Conservation (phyloP, 2,329 filamentous ascomycete genomes). For the Aureobasidium mangrovei region DNA sequence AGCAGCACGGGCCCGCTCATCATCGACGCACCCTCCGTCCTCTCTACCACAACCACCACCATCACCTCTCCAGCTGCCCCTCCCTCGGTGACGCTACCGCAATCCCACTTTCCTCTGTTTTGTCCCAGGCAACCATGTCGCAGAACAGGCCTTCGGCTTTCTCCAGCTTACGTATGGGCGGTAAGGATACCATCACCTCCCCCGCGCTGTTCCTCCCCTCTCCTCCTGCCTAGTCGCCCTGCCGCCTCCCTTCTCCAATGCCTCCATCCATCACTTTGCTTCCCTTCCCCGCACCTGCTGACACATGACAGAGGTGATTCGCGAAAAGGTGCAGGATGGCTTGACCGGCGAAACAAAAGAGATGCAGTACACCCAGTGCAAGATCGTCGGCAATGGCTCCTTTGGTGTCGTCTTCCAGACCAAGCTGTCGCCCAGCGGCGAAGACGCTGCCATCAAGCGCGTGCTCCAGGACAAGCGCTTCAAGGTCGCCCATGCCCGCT, state of each 20-base stretch:
- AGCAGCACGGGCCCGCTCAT: conserved; percentile 9
- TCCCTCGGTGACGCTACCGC: neutral
- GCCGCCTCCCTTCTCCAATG: neutral
- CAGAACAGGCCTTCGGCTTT: conserved; percentile 88
- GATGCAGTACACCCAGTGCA: conserved; percentile 97
- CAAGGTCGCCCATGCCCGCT: conserved; percentile 57
- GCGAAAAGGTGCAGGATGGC: conserved; percentile 98
- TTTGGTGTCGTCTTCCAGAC: conserved; percentile 99
- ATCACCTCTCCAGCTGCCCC: neutral
- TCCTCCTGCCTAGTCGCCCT: neutral
- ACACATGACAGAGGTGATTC: conserved; percentile 70
- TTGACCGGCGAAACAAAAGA: conserved; percentile 93
- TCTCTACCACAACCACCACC: neutral
- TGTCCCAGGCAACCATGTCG: conserved; percentile 55
- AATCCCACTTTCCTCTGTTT: neutral
- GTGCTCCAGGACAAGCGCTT: conserved; percentile 99
- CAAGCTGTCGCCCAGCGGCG: conserved; percentile 92
- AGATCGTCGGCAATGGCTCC: conserved; percentile 97
- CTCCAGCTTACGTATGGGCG: conserved; percentile 86
- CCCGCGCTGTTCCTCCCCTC: conserved; percentile 17
- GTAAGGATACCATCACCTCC: conserved; percentile 48
- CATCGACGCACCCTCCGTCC: conserved; percentile 10
- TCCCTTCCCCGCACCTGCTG: conserved; percentile 23
- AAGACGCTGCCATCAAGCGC: conserved; percentile 98
- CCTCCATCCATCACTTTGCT: conserved; percentile 15